These are phyloP conservation scores for Fusarium hainanense DNA, from an alignment of 2,329 filamentous ascomycete species.

Conservation along the genomic window DNA sequence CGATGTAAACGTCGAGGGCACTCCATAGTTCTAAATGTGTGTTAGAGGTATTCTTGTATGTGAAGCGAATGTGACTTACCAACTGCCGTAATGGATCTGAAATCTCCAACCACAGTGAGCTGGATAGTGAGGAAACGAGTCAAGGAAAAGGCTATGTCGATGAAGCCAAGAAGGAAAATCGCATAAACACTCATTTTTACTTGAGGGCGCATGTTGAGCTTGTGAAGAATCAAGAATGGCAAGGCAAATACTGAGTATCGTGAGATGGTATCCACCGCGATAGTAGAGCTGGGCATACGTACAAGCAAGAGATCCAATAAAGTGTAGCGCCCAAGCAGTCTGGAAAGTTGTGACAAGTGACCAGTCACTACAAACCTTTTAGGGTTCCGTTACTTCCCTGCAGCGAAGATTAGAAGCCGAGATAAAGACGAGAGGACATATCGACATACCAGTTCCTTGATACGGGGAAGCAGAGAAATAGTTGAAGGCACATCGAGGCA, in stretches of 20 bases:
- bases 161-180: conserved; percentile 32
- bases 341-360: conserved; percentile 16
- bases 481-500: conserved; percentile 5
- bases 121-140: conserved; percentile 35
- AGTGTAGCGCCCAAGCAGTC: conserved; percentile 27
- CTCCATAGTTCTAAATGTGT: conserved; percentile 28
- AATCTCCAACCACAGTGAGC: conserved; percentile 1
- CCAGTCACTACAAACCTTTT: not conserved
- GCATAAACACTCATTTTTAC: conserved; percentile 30
- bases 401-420: not conserved
- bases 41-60: not conserved
- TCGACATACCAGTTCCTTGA: conserved; percentile 29
- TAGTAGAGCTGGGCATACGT: not conserved
- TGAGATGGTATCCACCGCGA: accelerated
- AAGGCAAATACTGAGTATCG: conserved; percentile 6
- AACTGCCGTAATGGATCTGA: conserved; percentile 32
- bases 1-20: conserved; percentile 29
- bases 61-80: not conserved
- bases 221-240: conserved; percentile 23
- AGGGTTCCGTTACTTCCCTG: conserved; percentile 5
- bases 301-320: conserved; percentile 23
- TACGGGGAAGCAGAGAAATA: conserved; percentile 33
- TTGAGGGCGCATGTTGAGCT: conserved; percentile 25
- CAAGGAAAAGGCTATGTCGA: conserved; percentile 38
- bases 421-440: accelerated